Evolutionary conservation across 805 yeast genomes (phyloP).

Genomic region (Candida glaebosa): DNA sequence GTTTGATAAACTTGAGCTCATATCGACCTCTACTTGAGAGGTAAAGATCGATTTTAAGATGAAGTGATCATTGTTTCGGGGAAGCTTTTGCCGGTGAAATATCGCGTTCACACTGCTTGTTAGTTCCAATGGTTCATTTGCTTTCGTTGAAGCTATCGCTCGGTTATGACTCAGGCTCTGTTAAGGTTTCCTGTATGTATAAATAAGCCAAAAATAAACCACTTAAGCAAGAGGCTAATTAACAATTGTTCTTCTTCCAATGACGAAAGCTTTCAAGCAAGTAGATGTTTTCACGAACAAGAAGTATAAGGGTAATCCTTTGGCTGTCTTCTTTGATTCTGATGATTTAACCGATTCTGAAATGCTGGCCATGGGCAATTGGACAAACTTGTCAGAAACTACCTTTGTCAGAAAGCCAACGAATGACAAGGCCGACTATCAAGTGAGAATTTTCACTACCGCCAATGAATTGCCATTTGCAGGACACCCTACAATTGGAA

Average conservation of each 20-base stretch:
- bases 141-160: too few relatives aligned
- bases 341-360: constrained; percentile 33
- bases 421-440: constrained; percentile 39
- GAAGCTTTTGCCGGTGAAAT: too few relatives aligned
- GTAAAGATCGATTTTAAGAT: too few relatives aligned
- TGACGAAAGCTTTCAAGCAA: constrained; percentile 20
- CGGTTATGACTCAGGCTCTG: not conserved
- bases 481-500: constrained; percentile 62
- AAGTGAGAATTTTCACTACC: constrained; percentile 49
- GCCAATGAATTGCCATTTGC: constrained; percentile 53
- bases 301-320: constrained; percentile 49
- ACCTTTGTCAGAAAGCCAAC: constrained; percentile 47
- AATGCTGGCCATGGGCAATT: constrained; percentile 48
- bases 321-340: constrained; percentile 50
- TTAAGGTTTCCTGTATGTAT: not conserved
- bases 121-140: too few relatives aligned
- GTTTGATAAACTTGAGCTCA: too few relatives aligned
- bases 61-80: too few relatives aligned
- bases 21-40: too few relatives aligned
- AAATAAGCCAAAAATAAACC: too few relatives aligned
- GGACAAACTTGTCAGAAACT: constrained; percentile 62
- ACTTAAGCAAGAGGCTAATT: too few relatives aligned
- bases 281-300: constrained; percentile 42
- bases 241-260: too few relatives aligned
- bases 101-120: too few relatives aligned